phyloP scores from a whole-genome alignment of 2,329 filamentous ascomycete genomes.

The Ceratocystis destructans region DNA sequence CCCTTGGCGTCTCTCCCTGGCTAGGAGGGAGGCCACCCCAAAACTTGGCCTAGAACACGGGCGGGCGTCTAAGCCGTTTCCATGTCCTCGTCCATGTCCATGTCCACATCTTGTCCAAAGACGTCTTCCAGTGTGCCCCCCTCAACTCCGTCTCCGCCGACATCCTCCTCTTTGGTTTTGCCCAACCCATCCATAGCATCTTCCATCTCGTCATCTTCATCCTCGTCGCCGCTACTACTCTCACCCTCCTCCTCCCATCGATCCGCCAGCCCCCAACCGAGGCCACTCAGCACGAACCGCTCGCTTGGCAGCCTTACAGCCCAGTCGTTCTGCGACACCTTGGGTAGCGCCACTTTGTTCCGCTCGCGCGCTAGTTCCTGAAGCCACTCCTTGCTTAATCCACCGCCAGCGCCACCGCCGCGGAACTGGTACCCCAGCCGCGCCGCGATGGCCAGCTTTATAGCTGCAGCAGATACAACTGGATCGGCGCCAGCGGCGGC shows the following conservation, averaged over 20 bases:
- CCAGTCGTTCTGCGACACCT: slow-evolving; percentile 51
- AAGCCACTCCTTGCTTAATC: slow-evolving; percentile 60
- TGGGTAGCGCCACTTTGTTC: slow-evolving; percentile 53
- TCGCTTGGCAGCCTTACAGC: slow-evolving; percentile 53
- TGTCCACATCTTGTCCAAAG: slow-evolving; percentile 40
- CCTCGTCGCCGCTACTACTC: slow-evolving; percentile 30
- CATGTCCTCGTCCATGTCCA: slow-evolving; percentile 42
- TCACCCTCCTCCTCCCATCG: slow-evolving; percentile 39
- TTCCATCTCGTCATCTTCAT: slow-evolving; percentile 30
- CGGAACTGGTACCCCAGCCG: slow-evolving; percentile 57
- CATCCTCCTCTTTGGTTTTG: slow-evolving; percentile 30
- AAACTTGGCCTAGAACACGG: neutral
- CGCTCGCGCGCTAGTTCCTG: slow-evolving; percentile 57
- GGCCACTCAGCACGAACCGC: slow-evolving; percentile 52
- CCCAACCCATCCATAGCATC: slow-evolving; percentile 38
- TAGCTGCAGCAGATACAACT: slow-evolving; percentile 49
- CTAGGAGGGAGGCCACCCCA: neutral
- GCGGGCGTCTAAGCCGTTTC: neutral
- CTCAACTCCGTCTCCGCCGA: slow-evolving; percentile 35
- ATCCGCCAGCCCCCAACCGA: slow-evolving; percentile 50
- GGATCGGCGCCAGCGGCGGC: slow-evolving; percentile 37
- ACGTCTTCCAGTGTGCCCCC: slow-evolving; percentile 41
- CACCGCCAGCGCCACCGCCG: slow-evolving; percentile 38
- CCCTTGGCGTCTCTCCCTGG: neutral
- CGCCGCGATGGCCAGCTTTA: slow-evolving; percentile 58